Conservation (phyloP, 495 filamentous ascomycete genomes). For the Parmelia sp. region DNA sequence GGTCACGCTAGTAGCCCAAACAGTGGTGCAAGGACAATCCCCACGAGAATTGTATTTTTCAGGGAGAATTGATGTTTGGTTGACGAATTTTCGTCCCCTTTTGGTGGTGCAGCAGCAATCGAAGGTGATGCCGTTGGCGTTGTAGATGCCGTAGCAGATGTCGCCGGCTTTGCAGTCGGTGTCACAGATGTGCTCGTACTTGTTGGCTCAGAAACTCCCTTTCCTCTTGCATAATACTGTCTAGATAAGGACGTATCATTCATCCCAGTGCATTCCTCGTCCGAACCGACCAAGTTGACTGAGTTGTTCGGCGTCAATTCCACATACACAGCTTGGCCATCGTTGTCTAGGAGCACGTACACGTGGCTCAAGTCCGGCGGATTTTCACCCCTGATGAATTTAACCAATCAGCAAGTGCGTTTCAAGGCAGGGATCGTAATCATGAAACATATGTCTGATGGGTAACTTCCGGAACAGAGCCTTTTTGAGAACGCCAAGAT, state of each 20-base stretch:
- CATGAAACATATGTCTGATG: background rate
- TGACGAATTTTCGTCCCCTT: slow-evolving; percentile 2
- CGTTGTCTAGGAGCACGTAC: slow-evolving; percentile 10
- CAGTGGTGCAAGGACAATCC: slow-evolving; percentile 17
- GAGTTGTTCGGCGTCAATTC: slow-evolving; percentile 10
- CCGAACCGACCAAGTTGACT: slow-evolving; percentile 16
- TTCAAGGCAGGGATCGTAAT: background rate
- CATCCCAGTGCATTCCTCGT: slow-evolving; percentile 20
- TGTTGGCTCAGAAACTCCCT: slow-evolving; percentile 2
- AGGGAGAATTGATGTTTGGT: slow-evolving; percentile 13
- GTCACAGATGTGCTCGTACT: slow-evolving; percentile 3
- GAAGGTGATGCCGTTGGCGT: slow-evolving; percentile 10
- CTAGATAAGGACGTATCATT: slow-evolving; percentile 17
- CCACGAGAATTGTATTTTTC: slow-evolving; percentile 13
- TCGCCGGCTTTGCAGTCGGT: slow-evolving; percentile 5
- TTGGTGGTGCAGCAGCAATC: slow-evolving; percentile 7
- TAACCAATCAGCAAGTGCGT: background rate
- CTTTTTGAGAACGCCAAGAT: background rate
- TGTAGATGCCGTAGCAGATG: slow-evolving; percentile 7
- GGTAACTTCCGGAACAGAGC: background rate
- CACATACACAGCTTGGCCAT: slow-evolving; percentile 18
- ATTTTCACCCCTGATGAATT: slow-evolving; percentile 12
- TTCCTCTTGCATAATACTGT: slow-evolving; percentile 17
- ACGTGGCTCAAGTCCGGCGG: slow-evolving; percentile 21
- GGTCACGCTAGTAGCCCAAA: background rate